Evolutionary conservation across 768 basidiomycete species (phyloP).

Genomic region (Termitomyces heimii): DNA sequence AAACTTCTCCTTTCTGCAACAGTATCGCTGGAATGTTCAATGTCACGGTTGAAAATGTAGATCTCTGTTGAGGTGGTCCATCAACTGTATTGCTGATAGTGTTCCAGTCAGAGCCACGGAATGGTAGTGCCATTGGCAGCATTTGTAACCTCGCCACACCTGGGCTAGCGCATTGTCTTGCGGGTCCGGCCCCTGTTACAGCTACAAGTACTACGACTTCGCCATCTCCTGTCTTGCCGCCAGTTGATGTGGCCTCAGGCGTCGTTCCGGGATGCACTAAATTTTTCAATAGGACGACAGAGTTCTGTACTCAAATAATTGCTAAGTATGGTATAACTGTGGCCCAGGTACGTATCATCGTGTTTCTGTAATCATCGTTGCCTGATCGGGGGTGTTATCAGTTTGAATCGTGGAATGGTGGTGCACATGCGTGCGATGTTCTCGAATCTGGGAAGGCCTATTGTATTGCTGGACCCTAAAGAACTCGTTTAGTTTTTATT

Average conservation of each 20-base stretch:
- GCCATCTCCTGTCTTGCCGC: neutral
- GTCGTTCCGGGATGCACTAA: constrained; percentile 1
- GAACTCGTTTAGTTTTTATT: no score
- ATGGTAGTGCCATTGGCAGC: neutral
- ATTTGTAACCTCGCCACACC: constrained; percentile 1
- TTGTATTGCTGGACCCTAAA: neutral
- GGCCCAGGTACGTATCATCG: neutral
- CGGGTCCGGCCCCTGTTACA: neutral
- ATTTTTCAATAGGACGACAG: constrained; percentile 5
- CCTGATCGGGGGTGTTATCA: neutral
- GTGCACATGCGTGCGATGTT: constrained; percentile 1
- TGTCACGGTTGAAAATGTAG: constrained; percentile 5
- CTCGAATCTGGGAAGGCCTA: constrained; percentile 3
- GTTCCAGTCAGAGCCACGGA: constrained; percentile 1
- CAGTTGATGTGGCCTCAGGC: neutral
- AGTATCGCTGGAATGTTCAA: constrained; percentile 2
- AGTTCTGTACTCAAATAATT: neutral
- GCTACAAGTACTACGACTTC: neutral
- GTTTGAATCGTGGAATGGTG: constrained; percentile 10
- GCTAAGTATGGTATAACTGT: neutral
- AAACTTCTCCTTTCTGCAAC: constrained; percentile 7
- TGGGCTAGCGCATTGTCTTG: constrained; percentile 5
- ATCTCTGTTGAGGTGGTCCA: neutral
- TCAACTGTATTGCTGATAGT: neutral
- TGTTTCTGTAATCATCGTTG: neutral